phyloP scores from a whole-genome alignment of 768 basidiomycete species.

The Panaeolus cyanescens region DNA sequence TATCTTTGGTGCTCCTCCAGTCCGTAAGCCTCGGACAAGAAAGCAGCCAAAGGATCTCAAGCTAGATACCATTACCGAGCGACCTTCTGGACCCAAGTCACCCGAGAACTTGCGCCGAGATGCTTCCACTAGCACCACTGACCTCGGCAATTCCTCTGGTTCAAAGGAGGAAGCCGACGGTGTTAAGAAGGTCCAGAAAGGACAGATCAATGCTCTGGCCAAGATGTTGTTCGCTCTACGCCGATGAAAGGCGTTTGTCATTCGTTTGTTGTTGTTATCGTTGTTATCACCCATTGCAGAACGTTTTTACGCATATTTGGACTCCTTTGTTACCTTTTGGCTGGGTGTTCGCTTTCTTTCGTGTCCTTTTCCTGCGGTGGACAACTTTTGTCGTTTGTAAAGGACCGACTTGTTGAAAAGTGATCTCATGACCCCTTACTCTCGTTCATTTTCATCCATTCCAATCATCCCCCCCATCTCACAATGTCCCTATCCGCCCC shows the following conservation, averaged over 20 bases:
- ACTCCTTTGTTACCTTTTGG: not conserved
- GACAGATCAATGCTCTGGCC: slow-evolving; percentile 86
- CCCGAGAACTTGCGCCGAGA: slow-evolving; percentile 52
- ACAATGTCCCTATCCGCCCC: too few relatives aligned
- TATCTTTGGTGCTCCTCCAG: slow-evolving; percentile 60
- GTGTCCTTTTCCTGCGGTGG: not conserved
- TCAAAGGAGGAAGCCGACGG: slow-evolving; percentile 46
- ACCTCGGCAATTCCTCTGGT: slow-evolving; percentile 45
- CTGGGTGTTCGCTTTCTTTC: not conserved
- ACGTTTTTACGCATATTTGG: slow-evolving; percentile 6
- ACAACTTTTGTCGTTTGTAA: slow-evolving; percentile 2
- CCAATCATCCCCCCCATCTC: slow-evolving; percentile 10
- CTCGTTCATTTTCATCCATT: not conserved
- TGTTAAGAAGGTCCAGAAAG: slow-evolving; percentile 81
- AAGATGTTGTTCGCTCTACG: slow-evolving; percentile 89
- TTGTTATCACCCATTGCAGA: slow-evolving; percentile 2
- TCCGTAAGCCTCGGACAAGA: slow-evolving; percentile 66
- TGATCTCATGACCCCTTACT: slow-evolving; percentile 1
- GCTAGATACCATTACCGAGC: slow-evolving; percentile 78
- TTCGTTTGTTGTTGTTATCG: slow-evolving; percentile 3
- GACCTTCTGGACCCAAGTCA: slow-evolving; percentile 38
- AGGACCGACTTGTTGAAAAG: not conserved
- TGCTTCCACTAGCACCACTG: slow-evolving; percentile 76
- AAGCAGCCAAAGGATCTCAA: slow-evolving; percentile 62
- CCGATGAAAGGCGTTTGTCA: slow-evolving; percentile 40